Evolutionary conservation across 2,329 filamentous ascomycete genomes (phyloP).

Genomic region (Zasmidium citrigriseum): DNA sequence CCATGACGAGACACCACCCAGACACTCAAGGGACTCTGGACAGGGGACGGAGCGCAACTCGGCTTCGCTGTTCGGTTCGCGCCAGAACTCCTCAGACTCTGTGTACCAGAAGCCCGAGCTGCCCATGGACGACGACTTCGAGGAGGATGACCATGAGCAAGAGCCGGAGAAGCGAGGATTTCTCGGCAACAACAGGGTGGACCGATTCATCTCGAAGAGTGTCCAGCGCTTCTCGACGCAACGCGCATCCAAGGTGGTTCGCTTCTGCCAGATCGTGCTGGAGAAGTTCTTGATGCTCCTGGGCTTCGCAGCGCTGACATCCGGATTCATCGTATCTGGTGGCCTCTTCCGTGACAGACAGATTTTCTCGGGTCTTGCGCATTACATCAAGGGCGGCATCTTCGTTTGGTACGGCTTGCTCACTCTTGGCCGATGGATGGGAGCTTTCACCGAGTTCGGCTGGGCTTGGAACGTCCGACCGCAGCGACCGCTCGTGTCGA

Average conservation of each 20-base stretch:
- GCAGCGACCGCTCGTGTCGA: slow-evolving; percentile 54
- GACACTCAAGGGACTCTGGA: slow-evolving; percentile 46
- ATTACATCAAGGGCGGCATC: slow-evolving; percentile 91
- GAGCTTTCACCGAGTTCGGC: slow-evolving; percentile 84
- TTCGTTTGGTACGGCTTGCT: slow-evolving; percentile 93
- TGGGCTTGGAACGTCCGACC: slow-evolving; percentile 95
- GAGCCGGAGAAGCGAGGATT: slow-evolving; percentile 41
- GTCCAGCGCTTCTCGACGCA: slow-evolving; percentile 38
- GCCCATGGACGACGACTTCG: slow-evolving; percentile 32
- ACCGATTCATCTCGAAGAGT: slow-evolving; percentile 29
- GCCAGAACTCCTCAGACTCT: slow-evolving; percentile 34
- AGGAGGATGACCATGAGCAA: slow-evolving; percentile 38
- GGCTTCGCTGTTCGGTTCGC: slow-evolving; percentile 29
- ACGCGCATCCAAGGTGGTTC: slow-evolving; percentile 59
- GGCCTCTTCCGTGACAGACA: slow-evolving; percentile 66
- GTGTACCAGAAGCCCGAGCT: slow-evolving; percentile 26
- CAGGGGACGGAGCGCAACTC: slow-evolving; percentile 31
- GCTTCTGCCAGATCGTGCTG: slow-evolving; percentile 64
- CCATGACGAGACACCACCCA: slow-evolving; percentile 19
- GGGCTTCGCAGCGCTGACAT: slow-evolving; percentile 71
- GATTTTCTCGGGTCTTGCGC: slow-evolving; percentile 83
- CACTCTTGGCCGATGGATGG: slow-evolving; percentile 85
- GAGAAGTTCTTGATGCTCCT: slow-evolving; percentile 78
- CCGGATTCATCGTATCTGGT: slow-evolving; percentile 74
- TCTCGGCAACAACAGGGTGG: slow-evolving; percentile 38